Conservation (phyloP, 192 early-diverging fungal genomes). For the Phycomyces blakesleeanus region DNA sequence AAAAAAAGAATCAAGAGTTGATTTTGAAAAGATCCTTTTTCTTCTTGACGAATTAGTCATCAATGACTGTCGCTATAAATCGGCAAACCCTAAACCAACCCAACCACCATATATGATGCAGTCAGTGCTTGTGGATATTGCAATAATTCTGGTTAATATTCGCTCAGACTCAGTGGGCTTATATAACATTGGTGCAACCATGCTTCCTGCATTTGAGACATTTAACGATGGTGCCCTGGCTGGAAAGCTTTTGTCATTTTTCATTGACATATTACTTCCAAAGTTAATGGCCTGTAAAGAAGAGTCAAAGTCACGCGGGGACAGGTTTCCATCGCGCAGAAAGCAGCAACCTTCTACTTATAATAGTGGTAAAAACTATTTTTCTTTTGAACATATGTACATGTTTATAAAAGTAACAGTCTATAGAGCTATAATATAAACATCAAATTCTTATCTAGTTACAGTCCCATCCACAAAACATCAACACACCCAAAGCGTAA, state of each 20-base stretch:
- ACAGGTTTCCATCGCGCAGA: not conserved
- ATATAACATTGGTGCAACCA: conserved; percentile 49
- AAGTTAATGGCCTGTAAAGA: conserved; percentile 32
- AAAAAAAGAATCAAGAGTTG: conserved; percentile 12
- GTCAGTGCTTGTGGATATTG: conserved; percentile 46
- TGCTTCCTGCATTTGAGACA: conserved; percentile 48
- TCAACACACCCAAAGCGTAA: not conserved
- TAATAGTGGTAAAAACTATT: not conserved
- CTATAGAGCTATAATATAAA: not conserved
- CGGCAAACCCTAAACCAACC: conserved; percentile 41
- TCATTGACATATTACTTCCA: conserved; percentile 46
- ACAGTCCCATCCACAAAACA: not conserved
- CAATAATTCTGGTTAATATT: conserved; percentile 28
- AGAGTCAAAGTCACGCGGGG: not conserved
- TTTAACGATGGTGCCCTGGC: conserved; percentile 41
- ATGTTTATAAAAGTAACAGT: not conserved
- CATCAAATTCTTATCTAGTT: not conserved
- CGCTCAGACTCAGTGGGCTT: conserved; percentile 36
- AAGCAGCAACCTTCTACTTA: not conserved
- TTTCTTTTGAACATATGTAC: not conserved
- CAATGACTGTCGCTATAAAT: conserved; percentile 52
- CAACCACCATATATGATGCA: conserved; percentile 52
- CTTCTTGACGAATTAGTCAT: conserved; percentile 48
- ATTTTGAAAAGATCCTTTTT: conserved; percentile 35
- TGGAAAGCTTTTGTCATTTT: conserved; percentile 39